Evolutionary conservation across 73 alveolate species (phyloP).

Genomic region (Paraurostyla sp.): DNA sequence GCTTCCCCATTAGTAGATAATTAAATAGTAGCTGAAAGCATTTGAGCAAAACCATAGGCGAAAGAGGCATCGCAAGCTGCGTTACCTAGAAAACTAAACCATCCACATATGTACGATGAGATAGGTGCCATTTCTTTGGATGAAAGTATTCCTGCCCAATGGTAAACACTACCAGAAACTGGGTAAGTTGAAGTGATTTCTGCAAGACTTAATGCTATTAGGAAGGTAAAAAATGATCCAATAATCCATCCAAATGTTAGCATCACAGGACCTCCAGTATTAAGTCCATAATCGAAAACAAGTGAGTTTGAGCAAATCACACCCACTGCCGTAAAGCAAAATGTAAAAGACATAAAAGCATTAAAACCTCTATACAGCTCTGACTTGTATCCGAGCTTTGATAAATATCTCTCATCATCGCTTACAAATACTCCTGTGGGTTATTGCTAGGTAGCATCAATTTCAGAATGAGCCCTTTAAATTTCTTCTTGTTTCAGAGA

Average conservation of each 20-base stretch:
- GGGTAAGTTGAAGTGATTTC: slow-evolving; percentile 31
- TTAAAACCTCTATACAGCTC: slow-evolving; percentile 15
- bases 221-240: neutral
- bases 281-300: slow-evolving; percentile 4
- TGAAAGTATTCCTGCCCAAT: slow-evolving; percentile 43
- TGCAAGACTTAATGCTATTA: neutral
- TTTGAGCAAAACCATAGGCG: slow-evolving; percentile 37
- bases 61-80: neutral
- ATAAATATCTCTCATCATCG: neutral
- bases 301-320: slow-evolving; percentile 7
- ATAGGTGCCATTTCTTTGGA: neutral
- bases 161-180: slow-evolving; percentile 37
- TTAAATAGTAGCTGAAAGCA: neutral
- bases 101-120: slow-evolving; percentile 21
- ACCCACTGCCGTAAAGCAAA: slow-evolving; percentile 37
- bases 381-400: neutral
- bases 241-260: slow-evolving; percentile 34
- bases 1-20: neutral
- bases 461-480: no score
- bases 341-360: slow-evolving; percentile 23
- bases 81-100: slow-evolving; percentile 25
- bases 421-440: neutral
- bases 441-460: no score
- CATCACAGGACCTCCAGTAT: slow-evolving; percentile 44
- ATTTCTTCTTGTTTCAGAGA: no score